A percentile compares a stretch with the other conserved stretches of the same genome.
Conservation (phyloP, 768 basidiomycete genomes). For the Lentinula boryana region DNA sequence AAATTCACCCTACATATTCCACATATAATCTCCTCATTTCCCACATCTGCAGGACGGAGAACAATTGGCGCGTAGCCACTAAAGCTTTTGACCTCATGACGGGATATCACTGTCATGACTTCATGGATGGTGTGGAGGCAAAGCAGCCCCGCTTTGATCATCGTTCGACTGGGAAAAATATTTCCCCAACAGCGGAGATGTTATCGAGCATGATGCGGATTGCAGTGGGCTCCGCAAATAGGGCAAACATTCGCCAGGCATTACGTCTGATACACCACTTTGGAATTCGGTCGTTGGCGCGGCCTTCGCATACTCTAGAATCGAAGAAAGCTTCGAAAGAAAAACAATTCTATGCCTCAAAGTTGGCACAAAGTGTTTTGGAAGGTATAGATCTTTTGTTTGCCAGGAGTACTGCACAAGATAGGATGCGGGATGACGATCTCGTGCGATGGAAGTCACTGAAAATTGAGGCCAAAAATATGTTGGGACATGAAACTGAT, state of each 20-base stretch:
- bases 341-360: conserved; percentile 36
- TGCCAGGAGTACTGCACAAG: conserved; percentile 8
- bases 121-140: conserved; percentile 39
- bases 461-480: conserved; percentile 9
- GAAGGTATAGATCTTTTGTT: conserved; percentile 32
- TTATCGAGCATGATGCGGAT: conserved; percentile 53
- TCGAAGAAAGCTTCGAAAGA: conserved; percentile 27
- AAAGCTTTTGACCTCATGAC: conserved; percentile 69
- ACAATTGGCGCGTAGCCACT: conserved; percentile 55
- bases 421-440: conserved; percentile 9
- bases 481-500: conserved; percentile 7
- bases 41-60: conserved; percentile 46
- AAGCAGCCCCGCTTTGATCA: conserved; percentile 32
- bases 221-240: conserved; percentile 46
- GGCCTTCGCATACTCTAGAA: conserved; percentile 14
- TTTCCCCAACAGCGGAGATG: conserved; percentile 44
- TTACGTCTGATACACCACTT: conserved; percentile 52
- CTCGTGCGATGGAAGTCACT: conserved; percentile 11
- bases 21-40: conserved; percentile 58
- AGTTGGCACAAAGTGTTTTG: conserved; percentile 40
- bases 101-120: conserved; percentile 51
- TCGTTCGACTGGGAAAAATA: conserved; percentile 35
- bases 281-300: conserved; percentile 31
- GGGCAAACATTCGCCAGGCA: conserved; percentile 50
- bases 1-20: conserved; percentile 38